Evolutionary conservation across 2,329 filamentous ascomycete genomes (phyloP), one percentile per base, ranked within the genome.

Genomic region (Talaromyces funiculosus): DNA sequence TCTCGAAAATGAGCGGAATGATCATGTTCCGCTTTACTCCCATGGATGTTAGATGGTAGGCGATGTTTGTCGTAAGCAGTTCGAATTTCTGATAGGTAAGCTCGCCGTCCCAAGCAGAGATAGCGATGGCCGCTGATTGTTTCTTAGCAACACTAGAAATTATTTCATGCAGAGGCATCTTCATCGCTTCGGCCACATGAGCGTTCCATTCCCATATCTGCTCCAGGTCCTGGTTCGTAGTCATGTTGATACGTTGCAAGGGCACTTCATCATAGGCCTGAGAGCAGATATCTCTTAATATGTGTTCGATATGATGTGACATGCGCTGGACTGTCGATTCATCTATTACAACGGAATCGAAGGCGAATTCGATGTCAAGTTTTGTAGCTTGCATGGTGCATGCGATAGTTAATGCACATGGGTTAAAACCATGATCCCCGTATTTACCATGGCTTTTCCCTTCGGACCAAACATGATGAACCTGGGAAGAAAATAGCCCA

Each of bases 181-280:
- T 53, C 26, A 57, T 10, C 5, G 29, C n/a, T 51, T 31, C n/a
- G 18, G 59, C 43, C 22, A 57, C 14, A 33, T 24, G 7, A 20
- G 47, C 24, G 22, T 57, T 61, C 59, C 59, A 61, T 26, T 53
- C 7, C 54, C 35, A 40, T 16, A 61, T 35, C 26, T 57, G 38
- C 2, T 51, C 35, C 18, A 61, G 20, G 45, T 61, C 59, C 26
- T 68, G 60, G 0, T 67, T 65, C 35, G 71, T 73, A n/a, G 69
- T 55, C 20, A 73, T 20, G 24, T 26, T 58, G 9, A 61, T 58
- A 43, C 24, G 26, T 4, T 26, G 42, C 18, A 61, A 26, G 14
- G 26, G 26, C 24, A 2, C 24, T 26, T 16, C 37, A 31, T 37
- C 29, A 9, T 47, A 29, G 10, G 2, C 26, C 49, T 29, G 29